Conservation (phyloP, 768 basidiomycete species). For the Terana coerulea region DNA sequence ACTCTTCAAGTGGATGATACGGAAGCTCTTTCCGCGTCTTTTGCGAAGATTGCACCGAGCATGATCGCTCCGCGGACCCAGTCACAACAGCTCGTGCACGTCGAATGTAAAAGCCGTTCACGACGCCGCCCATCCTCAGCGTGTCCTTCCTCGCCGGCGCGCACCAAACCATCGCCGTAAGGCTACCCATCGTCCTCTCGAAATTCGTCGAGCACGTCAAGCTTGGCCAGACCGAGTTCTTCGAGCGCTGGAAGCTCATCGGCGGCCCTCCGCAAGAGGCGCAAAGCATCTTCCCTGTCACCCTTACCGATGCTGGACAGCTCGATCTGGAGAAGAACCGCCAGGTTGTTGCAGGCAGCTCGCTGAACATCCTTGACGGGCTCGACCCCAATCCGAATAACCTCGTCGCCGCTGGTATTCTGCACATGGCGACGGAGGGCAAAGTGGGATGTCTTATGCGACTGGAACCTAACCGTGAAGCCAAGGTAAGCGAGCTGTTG, state of each 20-base stretch:
- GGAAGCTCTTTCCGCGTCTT: slow-evolving; percentile 74
- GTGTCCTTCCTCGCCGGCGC: slow-evolving; percentile 93
- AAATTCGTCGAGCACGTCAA: slow-evolving; percentile 95
- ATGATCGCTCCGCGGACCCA: slow-evolving; percentile 81
- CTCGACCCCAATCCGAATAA: slow-evolving; percentile 96
- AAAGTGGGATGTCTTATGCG: slow-evolving; percentile 95
- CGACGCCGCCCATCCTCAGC: slow-evolving; percentile 69
- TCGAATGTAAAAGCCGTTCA: slow-evolving; percentile 93
- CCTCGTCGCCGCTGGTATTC: slow-evolving; percentile 90
- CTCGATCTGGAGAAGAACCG: slow-evolving; percentile 72
- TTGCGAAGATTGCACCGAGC: slow-evolving; percentile 88
- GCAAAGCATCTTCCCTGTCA: slow-evolving; percentile 82
- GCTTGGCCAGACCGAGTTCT: slow-evolving; percentile 82
- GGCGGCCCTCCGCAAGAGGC: slow-evolving; percentile 93
- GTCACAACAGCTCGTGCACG: slow-evolving; percentile 87
- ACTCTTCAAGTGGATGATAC: slow-evolving; percentile 70
- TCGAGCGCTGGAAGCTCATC: slow-evolving; percentile 97
- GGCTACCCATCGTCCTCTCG: slow-evolving; percentile 81
- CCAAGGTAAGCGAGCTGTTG: slow-evolving; percentile 59
- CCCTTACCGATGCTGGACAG: slow-evolving; percentile 60
- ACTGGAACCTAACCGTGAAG: slow-evolving; percentile 92
- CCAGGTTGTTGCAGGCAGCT: slow-evolving; percentile 74
- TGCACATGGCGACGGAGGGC: slow-evolving; percentile 87
- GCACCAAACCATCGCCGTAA: slow-evolving; percentile 79
- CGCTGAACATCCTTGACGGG: slow-evolving; percentile 71